Base-by-base conservation (phyloP, 352 stramenopile genomes). In the Phytophthora rubi region DNA sequence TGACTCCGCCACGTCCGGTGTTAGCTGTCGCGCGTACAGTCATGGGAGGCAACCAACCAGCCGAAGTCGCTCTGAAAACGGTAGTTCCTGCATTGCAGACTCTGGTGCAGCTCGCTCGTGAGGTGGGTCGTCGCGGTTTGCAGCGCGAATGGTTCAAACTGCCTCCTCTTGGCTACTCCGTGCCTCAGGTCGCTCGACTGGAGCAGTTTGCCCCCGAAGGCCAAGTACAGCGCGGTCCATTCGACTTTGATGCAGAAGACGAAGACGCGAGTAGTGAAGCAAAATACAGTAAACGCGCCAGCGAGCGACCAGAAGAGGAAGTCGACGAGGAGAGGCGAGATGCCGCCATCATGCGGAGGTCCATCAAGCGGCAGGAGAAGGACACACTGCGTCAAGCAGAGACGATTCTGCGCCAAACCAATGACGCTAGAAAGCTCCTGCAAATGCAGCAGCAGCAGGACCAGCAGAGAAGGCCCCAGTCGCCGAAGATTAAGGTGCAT, bases 381-480 rank as follows among this genome's bases (percentile, higher is more conserved):
- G 70, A 87, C 52, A 89, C 77, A 21, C 68, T 90, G 18, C 73
- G 60, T 45, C 74, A 89, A 57, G 82, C 82, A 5, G 79, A 90
- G 26, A 61, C 62, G 15, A 69, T 90, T 9, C 60, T 87, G 2
- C 67, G 58, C 10, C 83, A 73, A 6, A 47, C 53, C 1, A 23
- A 52, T 26, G 69, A 76, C 9, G 48, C 63, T 30, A 67, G 45
- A 18, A 72, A 65, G 32, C 23, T 73, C n/a, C 56, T 49, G 45
- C 65, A 37, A 39, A 35, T 30, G 23, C 59, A 65, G 13, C 49
- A 53, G 13, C 60, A 62, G 23, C 45, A 49, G 4, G 47, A 53
- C 59, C 48, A 60, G 44, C 51, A 70, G n/a, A 44, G 39, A 32
- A 58, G 47, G 52, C 47, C 18, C 16, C n/a, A 16, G 0, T 45